phyloP scores from a whole-genome alignment of 2,329 filamentous ascomycete species.

The Neoarthrinium moseri region DNA sequence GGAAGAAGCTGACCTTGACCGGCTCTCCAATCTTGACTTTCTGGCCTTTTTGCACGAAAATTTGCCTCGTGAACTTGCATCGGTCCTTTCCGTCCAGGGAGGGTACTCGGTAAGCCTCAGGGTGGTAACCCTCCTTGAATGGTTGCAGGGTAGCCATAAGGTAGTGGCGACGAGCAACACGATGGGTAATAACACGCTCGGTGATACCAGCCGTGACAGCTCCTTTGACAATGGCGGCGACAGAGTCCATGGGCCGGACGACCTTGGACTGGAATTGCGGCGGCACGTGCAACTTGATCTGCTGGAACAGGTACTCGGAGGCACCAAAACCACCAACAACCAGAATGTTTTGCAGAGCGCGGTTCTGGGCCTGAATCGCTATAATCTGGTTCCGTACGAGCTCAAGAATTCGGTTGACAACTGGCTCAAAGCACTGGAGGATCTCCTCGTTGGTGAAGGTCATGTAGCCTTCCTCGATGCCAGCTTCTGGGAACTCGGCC shows the following conservation, averaged over 20 bases:
- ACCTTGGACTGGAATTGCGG: slow-evolving; percentile 99
- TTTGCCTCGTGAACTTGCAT: slow-evolving; percentile 98
- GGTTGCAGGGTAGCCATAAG: slow-evolving; percentile 98
- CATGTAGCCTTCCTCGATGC: slow-evolving; percentile 99
- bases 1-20: slow-evolving; percentile 98
- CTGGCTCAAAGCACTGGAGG: slow-evolving; percentile 96
- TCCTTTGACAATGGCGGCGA: slow-evolving; percentile 97
- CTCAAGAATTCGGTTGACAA: slow-evolving; percentile 95
- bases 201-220: slow-evolving; percentile 97
- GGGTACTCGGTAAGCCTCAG: slow-evolving; percentile 95
- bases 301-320: slow-evolving; percentile 98
- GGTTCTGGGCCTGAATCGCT: slow-evolving; percentile 96
- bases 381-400: slow-evolving; percentile 98
- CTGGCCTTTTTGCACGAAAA: slow-evolving; percentile 98
- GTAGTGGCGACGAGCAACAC: slow-evolving; percentile 95
- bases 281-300: slow-evolving; percentile 97
- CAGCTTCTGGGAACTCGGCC: slow-evolving; percentile 94
- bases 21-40: slow-evolving; percentile 99
- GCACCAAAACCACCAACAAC: slow-evolving; percentile 98
- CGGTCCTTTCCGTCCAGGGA: slow-evolving; percentile 95
- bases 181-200: slow-evolving; percentile 92
- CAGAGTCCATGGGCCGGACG: slow-evolving; percentile 97
- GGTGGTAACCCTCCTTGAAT: slow-evolving; percentile 98
- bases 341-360: slow-evolving; percentile 89
- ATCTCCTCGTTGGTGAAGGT: slow-evolving; percentile 99